Percentiles rank a stretch among this genome's conserved stretches.
Conservation (phyloP, 805 yeast species). For the Pichia occidentalis region DNA sequence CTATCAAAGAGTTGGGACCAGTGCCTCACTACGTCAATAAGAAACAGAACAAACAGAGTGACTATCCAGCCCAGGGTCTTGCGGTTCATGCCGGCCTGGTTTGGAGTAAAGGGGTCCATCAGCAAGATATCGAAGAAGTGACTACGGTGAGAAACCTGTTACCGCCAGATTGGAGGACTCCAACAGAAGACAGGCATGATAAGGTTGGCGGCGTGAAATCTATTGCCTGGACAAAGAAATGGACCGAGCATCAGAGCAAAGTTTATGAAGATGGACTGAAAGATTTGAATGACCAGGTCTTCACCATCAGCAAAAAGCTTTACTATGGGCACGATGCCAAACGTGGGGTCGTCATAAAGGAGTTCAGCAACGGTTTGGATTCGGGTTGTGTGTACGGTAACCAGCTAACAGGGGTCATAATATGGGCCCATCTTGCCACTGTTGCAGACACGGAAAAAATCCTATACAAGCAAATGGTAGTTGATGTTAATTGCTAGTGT, state of each 20-base stretch:
- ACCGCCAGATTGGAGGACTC: conserved; percentile 53
- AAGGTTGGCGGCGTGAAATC: conserved; percentile 25
- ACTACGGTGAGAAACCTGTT: conserved; percentile 65
- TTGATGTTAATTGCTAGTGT: conserved; percentile 26
- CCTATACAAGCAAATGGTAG: conserved; percentile 22
- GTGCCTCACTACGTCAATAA: conserved; percentile 39
- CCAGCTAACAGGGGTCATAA: conserved; percentile 54
- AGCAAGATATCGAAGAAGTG: conserved; percentile 56
- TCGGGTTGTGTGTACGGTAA: conserved; percentile 77
- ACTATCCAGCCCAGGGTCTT: conserved; percentile 33
- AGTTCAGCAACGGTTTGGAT: conserved; percentile 75
- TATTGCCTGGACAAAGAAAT: conserved; percentile 29
- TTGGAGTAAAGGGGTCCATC: conserved; percentile 50
- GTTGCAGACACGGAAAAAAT: conserved; percentile 13
- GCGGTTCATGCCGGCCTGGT: conserved; percentile 83
- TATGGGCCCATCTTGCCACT: conserved; percentile 32
- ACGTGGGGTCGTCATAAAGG: conserved; percentile 58
- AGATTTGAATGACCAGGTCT: conserved; percentile 8
- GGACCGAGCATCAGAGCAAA: conserved; percentile 24
- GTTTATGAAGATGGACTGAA: conserved; percentile 8
- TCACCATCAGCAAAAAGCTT: conserved; percentile 36
- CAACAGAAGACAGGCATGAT: conserved; percentile 41
- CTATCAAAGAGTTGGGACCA: conserved; percentile 55
- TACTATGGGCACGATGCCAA: conserved; percentile 89
- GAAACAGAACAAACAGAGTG: conserved; percentile 20